Percentiles rank a stretch among this genome's conserved stretches.
Conservation (phyloP, 495 filamentous ascomycete genomes). For the Neurospora hispaniola region DNA sequence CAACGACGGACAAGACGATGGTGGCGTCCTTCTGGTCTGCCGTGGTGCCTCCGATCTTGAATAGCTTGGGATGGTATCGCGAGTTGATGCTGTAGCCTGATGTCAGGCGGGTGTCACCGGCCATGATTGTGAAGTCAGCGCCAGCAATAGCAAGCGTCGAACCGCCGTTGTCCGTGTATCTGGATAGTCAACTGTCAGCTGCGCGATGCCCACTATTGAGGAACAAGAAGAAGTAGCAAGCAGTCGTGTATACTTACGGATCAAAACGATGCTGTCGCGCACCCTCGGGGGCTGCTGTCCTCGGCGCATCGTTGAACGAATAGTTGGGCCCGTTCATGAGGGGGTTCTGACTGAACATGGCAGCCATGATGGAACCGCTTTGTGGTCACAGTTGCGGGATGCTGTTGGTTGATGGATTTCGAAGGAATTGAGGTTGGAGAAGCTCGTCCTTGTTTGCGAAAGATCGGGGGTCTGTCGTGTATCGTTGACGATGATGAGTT, state of each 20-base stretch:
- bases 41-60: slow-evolving; percentile 86
- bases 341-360: slow-evolving; percentile 54
- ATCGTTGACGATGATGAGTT: not conserved
- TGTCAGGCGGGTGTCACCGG: slow-evolving; percentile 90
- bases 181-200: slow-evolving; percentile 27
- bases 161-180: slow-evolving; percentile 95
- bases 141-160: slow-evolving; percentile 93
- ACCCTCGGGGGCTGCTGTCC: slow-evolving; percentile 30
- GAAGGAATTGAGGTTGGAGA: not conserved
- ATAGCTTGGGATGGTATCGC: slow-evolving; percentile 85
- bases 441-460: not conserved
- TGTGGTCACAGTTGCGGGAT: not conserved
- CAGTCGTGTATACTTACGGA: slow-evolving; percentile 49
- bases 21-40: slow-evolving; percentile 71
- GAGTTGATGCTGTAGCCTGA: slow-evolving; percentile 98
- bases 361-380: slow-evolving; percentile 27
- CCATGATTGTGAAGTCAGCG: slow-evolving; percentile 86
- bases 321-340: slow-evolving; percentile 51
- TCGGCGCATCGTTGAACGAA: slow-evolving; percentile 44
- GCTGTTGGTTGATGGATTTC: not conserved
- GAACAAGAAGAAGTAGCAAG: not conserved
- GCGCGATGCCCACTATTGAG: not conserved
- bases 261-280: slow-evolving; percentile 76
- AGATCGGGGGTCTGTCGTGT: not conserved
- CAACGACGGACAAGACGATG: slow-evolving; percentile 85